Evolutionary conservation across 2,329 filamentous ascomycete genomes (phyloP).

Genomic region (Colletotrichum gigasporum): DNA sequence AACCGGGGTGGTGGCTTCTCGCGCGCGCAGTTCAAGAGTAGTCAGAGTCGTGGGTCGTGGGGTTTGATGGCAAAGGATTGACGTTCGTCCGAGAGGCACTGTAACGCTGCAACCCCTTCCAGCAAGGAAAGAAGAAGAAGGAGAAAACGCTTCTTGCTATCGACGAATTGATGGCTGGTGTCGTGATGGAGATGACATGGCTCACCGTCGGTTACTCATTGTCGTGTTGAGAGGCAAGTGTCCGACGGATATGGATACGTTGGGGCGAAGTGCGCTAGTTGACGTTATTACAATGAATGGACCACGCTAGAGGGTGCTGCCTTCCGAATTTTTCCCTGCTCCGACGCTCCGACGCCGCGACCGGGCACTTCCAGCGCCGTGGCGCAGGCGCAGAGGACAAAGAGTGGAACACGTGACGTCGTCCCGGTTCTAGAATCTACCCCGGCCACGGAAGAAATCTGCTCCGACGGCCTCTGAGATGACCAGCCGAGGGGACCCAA

Average conservation of each 20-base stretch:
- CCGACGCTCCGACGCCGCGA: conserved; percentile 26
- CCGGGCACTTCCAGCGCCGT: neutral
- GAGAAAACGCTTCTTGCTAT: conserved; percentile 4
- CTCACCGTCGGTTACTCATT: conserved; percentile 4
- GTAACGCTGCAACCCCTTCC: conserved; percentile 14
- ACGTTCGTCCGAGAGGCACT: neutral
- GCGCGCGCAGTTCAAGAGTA: conserved; percentile 10
- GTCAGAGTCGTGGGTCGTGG: neutral
- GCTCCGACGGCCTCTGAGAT: neutral
- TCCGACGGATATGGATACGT: conserved; percentile 26
- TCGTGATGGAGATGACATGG: conserved; percentile 23
- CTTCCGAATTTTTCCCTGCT: conserved; percentile 32
- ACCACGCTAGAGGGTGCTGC: conserved; percentile 16
- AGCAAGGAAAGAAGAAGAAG: neutral
- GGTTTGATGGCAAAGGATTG: neutral
- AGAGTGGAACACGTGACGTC: conserved; percentile 15
- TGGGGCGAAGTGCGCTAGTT: conserved; percentile 31
- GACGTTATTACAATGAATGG: conserved; percentile 24
- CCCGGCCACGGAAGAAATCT: neutral
- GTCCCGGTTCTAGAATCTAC: neutral
- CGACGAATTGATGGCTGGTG: conserved; percentile 5
- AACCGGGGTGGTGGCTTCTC: neutral
- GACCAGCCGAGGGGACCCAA: neutral
- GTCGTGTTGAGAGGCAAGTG: conserved; percentile 26
- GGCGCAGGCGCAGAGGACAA: neutral